phyloP scores from a whole-genome alignment of 129 eudicot species.

The Artemisia argyi region DNA sequence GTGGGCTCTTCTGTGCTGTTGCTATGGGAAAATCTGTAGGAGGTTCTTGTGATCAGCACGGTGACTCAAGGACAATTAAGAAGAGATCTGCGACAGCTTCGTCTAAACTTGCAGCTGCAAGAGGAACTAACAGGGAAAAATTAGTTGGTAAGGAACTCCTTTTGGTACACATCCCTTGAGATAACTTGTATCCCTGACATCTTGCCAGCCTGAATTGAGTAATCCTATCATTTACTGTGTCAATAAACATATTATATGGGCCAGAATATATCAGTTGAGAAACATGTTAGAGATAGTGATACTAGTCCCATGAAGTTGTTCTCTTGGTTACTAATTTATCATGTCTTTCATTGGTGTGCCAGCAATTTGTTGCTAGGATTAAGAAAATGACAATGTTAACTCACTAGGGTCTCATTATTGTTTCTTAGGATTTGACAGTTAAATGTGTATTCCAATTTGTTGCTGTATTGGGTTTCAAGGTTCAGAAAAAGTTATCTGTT shows the following conservation, averaged over 20 bases:
- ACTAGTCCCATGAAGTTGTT: not conserved
- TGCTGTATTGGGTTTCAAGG: too few species aligned
- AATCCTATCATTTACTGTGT: too few species aligned
- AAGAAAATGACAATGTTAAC: not conserved
- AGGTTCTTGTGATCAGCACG: too few species aligned
- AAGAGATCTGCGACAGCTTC: slow-evolving; percentile 30
- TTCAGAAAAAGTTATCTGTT: not conserved
- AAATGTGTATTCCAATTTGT: not conserved
- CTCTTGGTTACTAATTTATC: not conserved
- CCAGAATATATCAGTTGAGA: slow-evolving; percentile 9
- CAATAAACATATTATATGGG: not conserved
- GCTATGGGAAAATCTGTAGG: slow-evolving; percentile 8
- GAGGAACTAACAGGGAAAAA: slow-evolving; percentile 24
- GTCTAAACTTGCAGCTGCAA: slow-evolving; percentile 27
- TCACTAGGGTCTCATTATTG: not conserved
- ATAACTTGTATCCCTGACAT: slow-evolving; percentile 3
- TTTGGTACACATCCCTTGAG: not conserved
- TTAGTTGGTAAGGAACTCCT: slow-evolving; percentile 25
- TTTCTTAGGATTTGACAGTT: slow-evolving; percentile 9
- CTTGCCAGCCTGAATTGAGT: not conserved
- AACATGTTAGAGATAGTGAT: not conserved
- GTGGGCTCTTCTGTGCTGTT: slow-evolving; percentile 15
- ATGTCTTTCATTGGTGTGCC: too few species aligned
- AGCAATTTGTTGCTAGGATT: slow-evolving; percentile 4
- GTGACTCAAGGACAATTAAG: slow-evolving; percentile 24